phyloP scores from a whole-genome alignment of 768 basidiomycete species.

The Lactifluus piperatus region DNA sequence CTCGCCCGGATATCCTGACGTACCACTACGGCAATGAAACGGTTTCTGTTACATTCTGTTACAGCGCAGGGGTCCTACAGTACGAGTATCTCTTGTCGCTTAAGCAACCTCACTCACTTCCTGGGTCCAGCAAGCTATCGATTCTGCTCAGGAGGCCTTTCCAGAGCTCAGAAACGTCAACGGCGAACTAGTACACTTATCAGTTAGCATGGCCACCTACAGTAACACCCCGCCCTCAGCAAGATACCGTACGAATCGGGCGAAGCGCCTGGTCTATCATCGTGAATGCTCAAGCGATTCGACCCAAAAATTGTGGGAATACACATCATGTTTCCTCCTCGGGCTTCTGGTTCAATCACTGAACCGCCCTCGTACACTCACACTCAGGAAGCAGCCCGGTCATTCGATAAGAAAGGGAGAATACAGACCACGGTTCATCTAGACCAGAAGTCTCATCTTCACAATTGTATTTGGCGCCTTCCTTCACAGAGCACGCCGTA shows the following conservation, averaged over 20 bases:
- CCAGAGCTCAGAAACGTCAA: slow-evolving; percentile 19
- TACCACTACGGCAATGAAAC: slow-evolving; percentile 19
- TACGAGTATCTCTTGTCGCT: background rate
- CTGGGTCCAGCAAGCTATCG: slow-evolving; percentile 20
- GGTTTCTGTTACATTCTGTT: slow-evolving; percentile 20
- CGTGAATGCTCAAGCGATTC: slow-evolving; percentile 20
- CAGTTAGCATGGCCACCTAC: slow-evolving; percentile 18
- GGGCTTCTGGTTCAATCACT: background rate
- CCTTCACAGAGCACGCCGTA: background rate
- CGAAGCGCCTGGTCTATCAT: slow-evolving; percentile 23
- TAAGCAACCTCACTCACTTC: background rate
- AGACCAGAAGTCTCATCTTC: background rate
- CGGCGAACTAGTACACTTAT: slow-evolving; percentile 19
- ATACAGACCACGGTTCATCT: background rate
- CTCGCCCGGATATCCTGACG: slow-evolving; percentile 20
- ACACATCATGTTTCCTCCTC: slow-evolving; percentile 5
- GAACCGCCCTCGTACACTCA: slow-evolving; percentile 9
- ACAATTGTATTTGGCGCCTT: background rate
- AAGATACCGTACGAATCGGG: slow-evolving; percentile 21
- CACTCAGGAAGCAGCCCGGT: background rate
- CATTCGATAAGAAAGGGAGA: background rate
- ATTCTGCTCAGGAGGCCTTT: slow-evolving; percentile 20
- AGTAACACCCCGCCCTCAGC: background rate
- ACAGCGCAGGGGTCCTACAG: slow-evolving; percentile 20
- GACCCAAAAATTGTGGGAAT: slow-evolving; percentile 27